Percentiles rank a stretch among this genome's conserved stretches.
These are phyloP conservation scores for Wallacemonas sp. DNA, from an alignment of 208 protist species.

Conservation along the genomic window DNA sequence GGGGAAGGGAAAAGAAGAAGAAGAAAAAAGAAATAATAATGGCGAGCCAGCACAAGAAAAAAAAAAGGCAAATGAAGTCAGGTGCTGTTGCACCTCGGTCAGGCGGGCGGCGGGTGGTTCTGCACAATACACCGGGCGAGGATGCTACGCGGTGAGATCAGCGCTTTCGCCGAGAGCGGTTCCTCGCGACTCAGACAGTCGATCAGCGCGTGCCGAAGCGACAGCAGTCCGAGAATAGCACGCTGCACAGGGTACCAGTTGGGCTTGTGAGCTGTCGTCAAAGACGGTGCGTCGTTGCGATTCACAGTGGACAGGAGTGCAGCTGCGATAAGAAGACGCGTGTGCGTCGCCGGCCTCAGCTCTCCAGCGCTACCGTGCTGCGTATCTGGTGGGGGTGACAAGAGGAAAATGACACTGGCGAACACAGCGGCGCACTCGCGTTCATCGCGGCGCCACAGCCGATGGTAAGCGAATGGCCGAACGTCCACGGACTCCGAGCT, in stretches of 20 bases:
- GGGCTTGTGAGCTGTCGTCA: too few relatives aligned
- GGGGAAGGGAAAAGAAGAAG: not conserved
- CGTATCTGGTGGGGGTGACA: not conserved
- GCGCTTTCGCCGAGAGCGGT: not conserved
- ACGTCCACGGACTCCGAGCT: not conserved
- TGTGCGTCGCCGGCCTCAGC: not conserved
- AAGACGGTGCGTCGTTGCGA: not conserved
- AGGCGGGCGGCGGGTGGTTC: too few relatives aligned
- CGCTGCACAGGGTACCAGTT: not conserved
- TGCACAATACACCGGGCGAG: not conserved
- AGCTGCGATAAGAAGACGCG: not conserved
- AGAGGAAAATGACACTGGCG: not conserved
- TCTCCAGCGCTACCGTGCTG: too few relatives aligned
- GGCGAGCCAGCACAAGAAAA: constrained; percentile 1
- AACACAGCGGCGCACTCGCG: constrained; percentile 1
- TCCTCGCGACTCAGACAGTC: not conserved
- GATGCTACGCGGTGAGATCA: not conserved
- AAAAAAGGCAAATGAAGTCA: not conserved
- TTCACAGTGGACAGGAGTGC: not conserved
- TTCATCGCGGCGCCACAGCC: constrained; percentile 1
- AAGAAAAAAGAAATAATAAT: constrained; percentile 1
- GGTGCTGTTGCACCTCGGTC: too few relatives aligned
- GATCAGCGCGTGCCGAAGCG: not conserved
- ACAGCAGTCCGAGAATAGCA: not conserved
- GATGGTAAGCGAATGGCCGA: not conserved